Evolutionary conservation across 2,329 filamentous ascomycete species (phyloP).

Genomic region (Monosporascus sp.): DNA sequence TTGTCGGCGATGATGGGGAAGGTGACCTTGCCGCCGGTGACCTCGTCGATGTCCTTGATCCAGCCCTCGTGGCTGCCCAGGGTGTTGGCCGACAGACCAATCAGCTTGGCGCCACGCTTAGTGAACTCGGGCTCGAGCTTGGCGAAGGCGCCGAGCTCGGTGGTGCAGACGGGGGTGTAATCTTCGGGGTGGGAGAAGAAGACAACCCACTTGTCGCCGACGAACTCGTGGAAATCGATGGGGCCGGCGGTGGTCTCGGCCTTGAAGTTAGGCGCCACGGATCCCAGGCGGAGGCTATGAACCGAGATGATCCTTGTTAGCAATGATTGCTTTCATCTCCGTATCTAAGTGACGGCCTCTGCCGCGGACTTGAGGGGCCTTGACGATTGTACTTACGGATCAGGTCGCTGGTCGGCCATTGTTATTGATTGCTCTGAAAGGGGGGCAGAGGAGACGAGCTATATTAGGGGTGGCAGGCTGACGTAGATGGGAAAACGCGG

Average conservation of each 20-base stretch:
- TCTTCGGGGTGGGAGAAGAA: conserved; percentile 85
- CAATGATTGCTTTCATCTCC: background rate
- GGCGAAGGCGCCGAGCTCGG: conserved; percentile 88
- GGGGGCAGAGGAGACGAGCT: background rate
- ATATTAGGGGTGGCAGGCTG: background rate
- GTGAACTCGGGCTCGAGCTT: conserved; percentile 85
- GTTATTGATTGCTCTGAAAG: conserved; percentile 6
- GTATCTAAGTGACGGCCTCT: background rate
- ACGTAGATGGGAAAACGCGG: conserved; percentile 1
- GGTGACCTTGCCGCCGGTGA: conserved; percentile 62
- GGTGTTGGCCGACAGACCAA: conserved; percentile 84
- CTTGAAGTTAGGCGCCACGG: conserved; percentile 73
- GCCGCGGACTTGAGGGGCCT: too few relatives aligned
- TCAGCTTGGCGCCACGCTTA: conserved; percentile 84
- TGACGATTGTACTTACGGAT: conserved; percentile 20
- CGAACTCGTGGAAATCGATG: conserved; percentile 79
- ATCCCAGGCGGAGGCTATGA: conserved; percentile 58
- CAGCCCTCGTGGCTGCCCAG: conserved; percentile 78
- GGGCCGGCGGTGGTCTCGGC: conserved; percentile 73
- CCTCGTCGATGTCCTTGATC: conserved; percentile 85
- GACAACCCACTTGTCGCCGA: conserved; percentile 74
- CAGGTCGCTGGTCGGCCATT: conserved; percentile 25
- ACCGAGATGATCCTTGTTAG: background rate
- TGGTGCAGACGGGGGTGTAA: conserved; percentile 94
- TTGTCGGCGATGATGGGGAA: conserved; percentile 84